Percentiles rank a stretch among this genome's conserved stretches.
phyloP scores from a whole-genome alignment of 2,329 filamentous ascomycete species.

The Beauveria medogensis region DNA sequence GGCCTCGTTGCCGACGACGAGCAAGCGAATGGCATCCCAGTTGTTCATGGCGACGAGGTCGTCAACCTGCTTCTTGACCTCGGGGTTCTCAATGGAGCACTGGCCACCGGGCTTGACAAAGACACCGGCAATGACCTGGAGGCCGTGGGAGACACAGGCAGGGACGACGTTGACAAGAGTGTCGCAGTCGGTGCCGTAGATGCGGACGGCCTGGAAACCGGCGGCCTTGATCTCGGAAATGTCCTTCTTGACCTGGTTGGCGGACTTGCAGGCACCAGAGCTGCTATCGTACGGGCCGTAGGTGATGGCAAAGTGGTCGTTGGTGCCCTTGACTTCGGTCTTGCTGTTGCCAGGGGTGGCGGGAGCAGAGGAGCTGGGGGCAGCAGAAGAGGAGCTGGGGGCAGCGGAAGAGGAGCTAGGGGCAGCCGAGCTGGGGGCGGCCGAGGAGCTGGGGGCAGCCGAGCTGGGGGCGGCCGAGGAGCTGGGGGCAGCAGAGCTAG shows the following conservation, averaged over 20 bases:
- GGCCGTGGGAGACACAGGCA: slow-evolving; percentile 55
- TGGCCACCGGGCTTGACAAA: slow-evolving; percentile 61
- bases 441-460: slow-evolving; percentile 17
- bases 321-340: slow-evolving; percentile 28
- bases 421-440: slow-evolving; percentile 15
- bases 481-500: slow-evolving; percentile 19
- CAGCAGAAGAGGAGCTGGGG: slow-evolving; percentile 17
- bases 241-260: slow-evolving; percentile 49
- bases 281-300: slow-evolving; percentile 64
- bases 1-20: slow-evolving; percentile 88
- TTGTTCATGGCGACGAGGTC: slow-evolving; percentile 64
- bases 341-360: slow-evolving; percentile 12
- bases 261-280: slow-evolving; percentile 56
- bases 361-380: slow-evolving; percentile 20
- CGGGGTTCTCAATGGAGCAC: slow-evolving; percentile 48
- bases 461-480: slow-evolving; percentile 13
- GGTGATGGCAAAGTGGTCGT: slow-evolving; percentile 63
- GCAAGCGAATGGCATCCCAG: slow-evolving; percentile 69
- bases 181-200: slow-evolving; percentile 90
- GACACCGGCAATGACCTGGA: slow-evolving; percentile 81
- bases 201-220: slow-evolving; percentile 65
- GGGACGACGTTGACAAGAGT: slow-evolving; percentile 67
- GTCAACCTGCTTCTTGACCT: slow-evolving; percentile 64
- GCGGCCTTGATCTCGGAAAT: slow-evolving; percentile 53
- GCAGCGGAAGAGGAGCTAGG: too few relatives aligned